These are phyloP conservation scores for Sclerotinia sclerotiorum DNA, from an alignment of 2,329 filamentous ascomycete species.

Conservation along the genomic window DNA sequence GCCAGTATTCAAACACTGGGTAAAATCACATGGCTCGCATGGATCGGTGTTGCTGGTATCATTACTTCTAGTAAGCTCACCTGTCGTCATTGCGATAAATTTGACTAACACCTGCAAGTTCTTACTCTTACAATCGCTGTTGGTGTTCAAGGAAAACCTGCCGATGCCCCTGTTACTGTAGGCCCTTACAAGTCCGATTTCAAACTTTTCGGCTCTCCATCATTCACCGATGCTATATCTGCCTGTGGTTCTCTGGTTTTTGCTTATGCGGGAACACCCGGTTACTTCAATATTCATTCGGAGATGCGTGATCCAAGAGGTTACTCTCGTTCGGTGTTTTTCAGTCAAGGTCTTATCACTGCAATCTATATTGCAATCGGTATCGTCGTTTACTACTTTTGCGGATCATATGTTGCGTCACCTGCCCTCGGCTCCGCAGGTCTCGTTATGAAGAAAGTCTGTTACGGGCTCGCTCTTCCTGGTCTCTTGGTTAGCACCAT, in stretches of 20 bases:
- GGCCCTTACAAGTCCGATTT: constrained; percentile 62
- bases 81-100: neutral
- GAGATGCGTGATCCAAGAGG: constrained; percentile 62
- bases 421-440: constrained; percentile 63
- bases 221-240: constrained; percentile 58
- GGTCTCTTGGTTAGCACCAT: constrained; percentile 52
- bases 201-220: constrained; percentile 54
- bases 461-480: constrained; percentile 59
- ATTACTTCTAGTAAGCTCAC: constrained; percentile 46
- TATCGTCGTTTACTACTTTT: constrained; percentile 42
- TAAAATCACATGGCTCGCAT: constrained; percentile 62
- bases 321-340: constrained; percentile 59
- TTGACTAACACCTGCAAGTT: constrained; percentile 38
- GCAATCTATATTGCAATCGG: constrained; percentile 49
- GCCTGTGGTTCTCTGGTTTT: constrained; percentile 60
- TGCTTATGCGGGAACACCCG: constrained; percentile 57
- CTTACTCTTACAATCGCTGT: constrained; percentile 56
- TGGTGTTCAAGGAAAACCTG: constrained; percentile 44
- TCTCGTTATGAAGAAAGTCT: constrained; percentile 57
- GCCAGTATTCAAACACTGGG: constrained; percentile 59
- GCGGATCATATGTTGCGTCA: constrained; percentile 61
- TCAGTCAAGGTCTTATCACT: constrained; percentile 30
- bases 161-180: constrained; percentile 33
- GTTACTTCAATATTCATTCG: constrained; percentile 63
- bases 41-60: constrained; percentile 58